phyloP scores from a whole-genome alignment of 2,329 filamentous ascomycete species.

The Myriosclerotinia scirpicola region DNA sequence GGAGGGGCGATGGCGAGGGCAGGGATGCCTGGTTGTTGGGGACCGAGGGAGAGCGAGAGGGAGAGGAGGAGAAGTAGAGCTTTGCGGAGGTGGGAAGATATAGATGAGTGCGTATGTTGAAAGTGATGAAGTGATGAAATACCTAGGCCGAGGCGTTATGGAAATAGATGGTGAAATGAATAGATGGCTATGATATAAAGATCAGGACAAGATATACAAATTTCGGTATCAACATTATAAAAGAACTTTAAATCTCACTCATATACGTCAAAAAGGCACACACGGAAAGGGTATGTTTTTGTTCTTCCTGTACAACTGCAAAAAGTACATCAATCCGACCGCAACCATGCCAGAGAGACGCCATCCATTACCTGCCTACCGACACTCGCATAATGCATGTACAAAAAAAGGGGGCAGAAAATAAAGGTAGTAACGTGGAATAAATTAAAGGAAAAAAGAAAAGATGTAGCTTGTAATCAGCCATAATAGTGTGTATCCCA shows the following conservation, averaged over 20 bases:
- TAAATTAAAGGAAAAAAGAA: slow-evolving; percentile 9
- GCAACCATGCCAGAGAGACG: background rate
- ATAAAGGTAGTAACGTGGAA: slow-evolving; percentile 1
- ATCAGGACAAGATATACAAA: background rate
- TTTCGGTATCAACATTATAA: background rate
- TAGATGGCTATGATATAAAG: background rate
- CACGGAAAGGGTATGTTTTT: slow-evolving; percentile 5
- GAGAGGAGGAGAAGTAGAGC: background rate
- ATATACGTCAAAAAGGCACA: background rate
- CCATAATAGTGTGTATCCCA: slow-evolving; percentile 13
- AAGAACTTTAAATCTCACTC: background rate
- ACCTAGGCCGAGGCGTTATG: background rate
- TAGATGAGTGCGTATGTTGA: background rate
- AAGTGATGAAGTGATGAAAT: background rate
- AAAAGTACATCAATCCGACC: background rate
- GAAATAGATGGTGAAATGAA: slow-evolving; percentile 7
- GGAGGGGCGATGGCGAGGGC: slow-evolving; percentile 41
- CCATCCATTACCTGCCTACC: slow-evolving; percentile 1
- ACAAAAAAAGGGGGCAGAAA: slow-evolving; percentile 19
- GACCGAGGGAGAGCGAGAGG: slow-evolving; percentile 24
- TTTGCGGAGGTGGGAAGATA: background rate
- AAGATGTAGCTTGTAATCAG: slow-evolving; percentile 10
- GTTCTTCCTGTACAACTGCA: slow-evolving; percentile 4
- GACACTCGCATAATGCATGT: slow-evolving; percentile 11
- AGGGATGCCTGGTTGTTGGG: slow-evolving; percentile 30